Base-by-base conservation (phyloP, 2,329 filamentous ascomycete species). In the Xylaria sp. region DNA sequence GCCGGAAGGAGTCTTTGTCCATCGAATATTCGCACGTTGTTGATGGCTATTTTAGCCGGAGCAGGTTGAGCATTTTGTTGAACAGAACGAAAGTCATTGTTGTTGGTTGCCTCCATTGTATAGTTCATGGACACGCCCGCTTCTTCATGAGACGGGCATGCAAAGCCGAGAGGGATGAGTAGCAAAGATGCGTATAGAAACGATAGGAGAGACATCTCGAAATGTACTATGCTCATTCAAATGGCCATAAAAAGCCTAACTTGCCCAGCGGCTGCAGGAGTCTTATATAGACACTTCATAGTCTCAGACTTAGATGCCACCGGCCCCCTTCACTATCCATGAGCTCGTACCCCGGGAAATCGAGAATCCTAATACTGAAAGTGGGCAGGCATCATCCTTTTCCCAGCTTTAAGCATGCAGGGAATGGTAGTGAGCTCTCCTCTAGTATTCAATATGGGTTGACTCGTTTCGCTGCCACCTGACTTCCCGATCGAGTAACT, bases 11-110 rank as follows among this genome's bases (percentile, higher is more conserved):
- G 25, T 48, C 9, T 41, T 23, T 67, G 34, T 25, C 67, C 67
- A 13, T 70, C 60, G 57, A 70, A 70, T 20, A 70, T 41, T 56
- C 65, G 60, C n/a, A 67, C 67, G 13, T 67, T 67, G 2, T 52
- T 23, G 15, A 70, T 70, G 3, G 67, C 67, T 12, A 50, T 61
- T 18, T 37, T 56, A 12, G 15, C 25, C 18, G 25, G 34, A 2
- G 54, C 7, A 28, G 23, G 20, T 4, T 60, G 15, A 12, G 10
- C 8, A 48, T 50, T 5, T 41, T 31, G 52, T 41, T 50, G 58
- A 10, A 8, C 28, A 20, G 48, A 67, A 18, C 59, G 52, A 57
- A 61, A 67, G n/a, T 46, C 50, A 41, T 64, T 61, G 34, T 64
- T 67, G 9, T 57, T 25, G 9, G 28, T n/a, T 6, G 65, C 28